Conservation (phyloP, 2,329 filamentous ascomycete species). For the Pyricularia grisea region DNA sequence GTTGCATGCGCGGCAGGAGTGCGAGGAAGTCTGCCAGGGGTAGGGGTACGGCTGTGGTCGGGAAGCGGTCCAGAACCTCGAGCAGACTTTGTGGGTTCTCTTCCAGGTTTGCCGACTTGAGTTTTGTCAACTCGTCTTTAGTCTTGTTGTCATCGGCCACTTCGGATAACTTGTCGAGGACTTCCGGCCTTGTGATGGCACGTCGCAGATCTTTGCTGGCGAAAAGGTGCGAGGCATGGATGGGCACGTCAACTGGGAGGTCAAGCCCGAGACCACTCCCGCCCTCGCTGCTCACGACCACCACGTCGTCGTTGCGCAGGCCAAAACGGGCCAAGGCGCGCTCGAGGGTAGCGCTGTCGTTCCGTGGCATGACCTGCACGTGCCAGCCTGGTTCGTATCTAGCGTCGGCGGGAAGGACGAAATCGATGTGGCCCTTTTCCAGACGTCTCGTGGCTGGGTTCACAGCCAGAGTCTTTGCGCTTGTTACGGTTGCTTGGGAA, state of each 20-base stretch:
- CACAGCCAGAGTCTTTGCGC: slow-evolving; percentile 5
- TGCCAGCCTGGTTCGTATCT: slow-evolving; percentile 54
- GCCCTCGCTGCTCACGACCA: slow-evolving; percentile 30
- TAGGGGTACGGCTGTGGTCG: slow-evolving; percentile 28
- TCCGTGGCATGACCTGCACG: slow-evolving; percentile 48
- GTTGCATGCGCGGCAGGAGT: slow-evolving; percentile 47
- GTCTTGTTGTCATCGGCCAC: slow-evolving; percentile 11
- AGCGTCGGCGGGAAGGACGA: slow-evolving; percentile 42
- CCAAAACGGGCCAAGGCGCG: slow-evolving; percentile 46
- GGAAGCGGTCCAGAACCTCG: slow-evolving; percentile 44
- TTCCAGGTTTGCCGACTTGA: slow-evolving; percentile 22
- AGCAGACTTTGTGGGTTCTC: slow-evolving; percentile 37
- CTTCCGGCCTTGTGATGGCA: background rate
- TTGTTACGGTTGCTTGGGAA: slow-evolving; percentile 25
- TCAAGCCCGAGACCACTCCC: slow-evolving; percentile 14
- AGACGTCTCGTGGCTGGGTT: slow-evolving; percentile 13
- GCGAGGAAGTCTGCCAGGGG: slow-evolving; percentile 43
- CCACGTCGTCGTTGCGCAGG: slow-evolving; percentile 46
- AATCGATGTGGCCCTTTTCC: slow-evolving; percentile 37
- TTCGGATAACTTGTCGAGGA: slow-evolving; percentile 9
- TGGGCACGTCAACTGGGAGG: slow-evolving; percentile 7
- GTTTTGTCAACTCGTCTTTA: slow-evolving; percentile 7
- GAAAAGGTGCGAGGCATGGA: slow-evolving; percentile 7
- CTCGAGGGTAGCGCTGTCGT: slow-evolving; percentile 41
- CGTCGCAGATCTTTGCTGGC: background rate